Evolutionary conservation across 2,329 filamentous ascomycete species (phyloP), one percentile per base, ranked within the genome.

Genomic region (Fusarium verticillioides): DNA sequence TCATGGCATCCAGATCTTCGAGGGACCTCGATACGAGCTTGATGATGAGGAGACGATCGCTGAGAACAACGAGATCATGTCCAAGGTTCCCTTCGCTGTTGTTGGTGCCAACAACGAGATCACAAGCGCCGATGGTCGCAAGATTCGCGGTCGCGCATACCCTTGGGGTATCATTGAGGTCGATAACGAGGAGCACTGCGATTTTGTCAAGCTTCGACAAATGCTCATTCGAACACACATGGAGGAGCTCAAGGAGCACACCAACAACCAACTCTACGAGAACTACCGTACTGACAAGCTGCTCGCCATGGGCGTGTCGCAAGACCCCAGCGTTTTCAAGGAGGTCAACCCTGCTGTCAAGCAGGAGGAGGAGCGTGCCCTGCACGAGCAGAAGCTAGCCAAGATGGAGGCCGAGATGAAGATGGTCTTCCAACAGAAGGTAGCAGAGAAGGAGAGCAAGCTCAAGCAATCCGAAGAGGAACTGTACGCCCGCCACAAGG

Each of bases 371-470:
- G 96, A 99, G 89, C 94, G 96, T 80, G 92, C 94, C 74, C 89
- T 99, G 78, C 96, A 99, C 89, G 96, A 99, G 87, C 95, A 98
- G 89, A 99, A 99, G 89, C 94, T 99, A 79, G 94, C 96, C 84
- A 99, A 99, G 94, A 99, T 99, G 96, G 96, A 99, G 86, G 92
- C 95, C 81, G 96, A 99, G 85, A 99, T 99, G 96, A 99, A 99
- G 94, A 97, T 98, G 94, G 96, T 99, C 78, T 99, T 99, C 94
- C 96, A 98, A 85, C 96, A 99, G 84, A 99, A 99, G 93, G 96
- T 99, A 37, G 92, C 94, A 76, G 96, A 99, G 85, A 99, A 99
- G 89, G 96, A 99, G 87, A 97, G 94, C 90, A 99, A 99, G 87
- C 88, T 99, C 83, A 97, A 97, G 88, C 96, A 98, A 87, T 97